These are phyloP conservation scores for Neospermospora avenae DNA, from an alignment of 2,329 filamentous ascomycete genomes.

Conservation along the genomic window DNA sequence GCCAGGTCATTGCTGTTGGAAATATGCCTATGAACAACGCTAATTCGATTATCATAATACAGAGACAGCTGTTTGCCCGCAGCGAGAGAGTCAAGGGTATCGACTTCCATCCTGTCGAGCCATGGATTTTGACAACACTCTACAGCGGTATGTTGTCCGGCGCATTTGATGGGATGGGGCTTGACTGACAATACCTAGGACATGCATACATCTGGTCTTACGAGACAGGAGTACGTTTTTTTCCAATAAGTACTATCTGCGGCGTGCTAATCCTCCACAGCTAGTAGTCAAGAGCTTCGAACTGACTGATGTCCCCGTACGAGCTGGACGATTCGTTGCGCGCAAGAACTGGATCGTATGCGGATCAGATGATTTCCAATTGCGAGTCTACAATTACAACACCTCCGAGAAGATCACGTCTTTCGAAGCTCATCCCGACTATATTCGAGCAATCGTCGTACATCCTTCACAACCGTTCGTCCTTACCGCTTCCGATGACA, in stretches of 20 bases:
- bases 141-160: conserved; percentile 72
- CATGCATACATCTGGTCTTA: conserved; percentile 99
- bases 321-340: conserved; percentile 92
- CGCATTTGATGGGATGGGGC: conserved; percentile 20
- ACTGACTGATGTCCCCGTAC: conserved; percentile 95
- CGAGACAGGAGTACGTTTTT: conserved; percentile 67
- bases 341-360: conserved; percentile 99
- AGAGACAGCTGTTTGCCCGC: conserved; percentile 81
- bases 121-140: conserved; percentile 93
- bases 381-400: conserved; percentile 97
- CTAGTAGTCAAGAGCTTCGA: conserved; percentile 98
- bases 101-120: conserved; percentile 95
- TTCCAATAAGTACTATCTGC: not conserved
- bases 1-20: conserved; percentile 22
- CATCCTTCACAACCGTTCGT: conserved; percentile 96
- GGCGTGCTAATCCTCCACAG: conserved; percentile 36
- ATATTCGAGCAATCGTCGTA: conserved; percentile 93
- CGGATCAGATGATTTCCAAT: conserved; percentile 86
- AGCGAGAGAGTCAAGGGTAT: conserved; percentile 96
- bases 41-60: conserved; percentile 39
- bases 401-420: conserved; percentile 97
- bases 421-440: conserved; percentile 97
- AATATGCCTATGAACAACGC: conserved; percentile 25
- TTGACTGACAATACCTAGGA: conserved; percentile 48
- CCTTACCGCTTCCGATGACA: conserved; percentile 93